Evolutionary conservation across 768 basidiomycete species (phyloP).

Genomic region (Xerocomellus intermedius): DNA sequence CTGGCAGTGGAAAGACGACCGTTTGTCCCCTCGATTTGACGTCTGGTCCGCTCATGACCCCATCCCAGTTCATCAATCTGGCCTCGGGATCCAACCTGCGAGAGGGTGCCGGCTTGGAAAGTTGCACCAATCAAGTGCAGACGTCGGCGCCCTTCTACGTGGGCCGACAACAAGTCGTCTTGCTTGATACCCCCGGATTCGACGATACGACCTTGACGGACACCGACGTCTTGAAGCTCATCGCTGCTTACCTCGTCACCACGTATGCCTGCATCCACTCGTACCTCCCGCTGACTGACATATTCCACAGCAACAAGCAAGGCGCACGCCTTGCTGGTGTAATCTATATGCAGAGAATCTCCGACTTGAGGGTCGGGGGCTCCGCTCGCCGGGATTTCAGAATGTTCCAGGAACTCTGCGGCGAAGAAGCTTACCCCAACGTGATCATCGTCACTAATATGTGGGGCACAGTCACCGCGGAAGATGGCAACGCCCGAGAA

Average conservation of each 20-base stretch:
- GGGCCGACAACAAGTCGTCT: conserved; percentile 38
- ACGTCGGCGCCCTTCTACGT: conserved; percentile 25
- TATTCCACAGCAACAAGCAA: conserved; percentile 31
- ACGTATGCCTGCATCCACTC: conserved; percentile 22
- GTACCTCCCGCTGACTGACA: conserved; percentile 6
- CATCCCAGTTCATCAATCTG: conserved; percentile 37
- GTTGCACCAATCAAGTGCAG: conserved; percentile 36
- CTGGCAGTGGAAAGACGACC: conserved; percentile 37
- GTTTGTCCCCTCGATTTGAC: conserved; percentile 15
- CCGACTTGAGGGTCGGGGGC: conserved; percentile 48
- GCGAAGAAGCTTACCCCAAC: conserved; percentile 47
- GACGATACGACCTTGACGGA: conserved; percentile 53
- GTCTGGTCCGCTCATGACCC: background rate
- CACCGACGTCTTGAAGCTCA: conserved; percentile 50
- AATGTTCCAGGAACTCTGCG: conserved; percentile 54
- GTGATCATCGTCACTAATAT: conserved; percentile 54
- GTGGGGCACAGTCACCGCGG: conserved; percentile 44
- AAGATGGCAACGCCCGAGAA: conserved; percentile 42
- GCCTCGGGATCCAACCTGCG: conserved; percentile 33
- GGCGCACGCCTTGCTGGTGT: conserved; percentile 44
- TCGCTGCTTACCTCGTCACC: conserved; percentile 39
- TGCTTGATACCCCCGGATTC: conserved; percentile 65
- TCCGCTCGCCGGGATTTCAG: conserved; percentile 47
- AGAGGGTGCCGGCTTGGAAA: conserved; percentile 35
- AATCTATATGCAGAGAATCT: conserved; percentile 54